phyloP scores from a whole-genome alignment of 805 yeast genomes.

The Barnettozyma vustinii region DNA sequence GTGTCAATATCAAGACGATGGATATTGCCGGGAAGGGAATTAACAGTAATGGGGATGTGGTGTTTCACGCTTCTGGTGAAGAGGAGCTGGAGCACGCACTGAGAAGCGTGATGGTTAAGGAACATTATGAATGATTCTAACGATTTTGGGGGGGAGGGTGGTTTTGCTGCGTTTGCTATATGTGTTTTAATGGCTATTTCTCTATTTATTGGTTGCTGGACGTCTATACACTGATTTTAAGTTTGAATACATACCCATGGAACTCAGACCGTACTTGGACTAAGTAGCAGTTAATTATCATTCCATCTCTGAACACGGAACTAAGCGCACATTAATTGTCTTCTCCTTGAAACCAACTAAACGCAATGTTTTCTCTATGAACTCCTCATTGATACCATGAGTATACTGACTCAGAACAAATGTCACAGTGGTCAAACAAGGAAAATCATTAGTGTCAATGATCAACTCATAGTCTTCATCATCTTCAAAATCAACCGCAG shows the following conservation, averaged over 20 bases:
- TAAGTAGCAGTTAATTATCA: background rate
- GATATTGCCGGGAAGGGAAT: background rate
- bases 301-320: background rate
- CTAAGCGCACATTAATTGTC: background rate
- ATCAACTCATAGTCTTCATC: background rate
- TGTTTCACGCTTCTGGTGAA: slow-evolving; percentile 2
- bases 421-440: background rate
- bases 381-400: background rate
- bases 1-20: background rate
- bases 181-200: too few relatives aligned
- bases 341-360: background rate
- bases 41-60: slow-evolving; percentile 1
- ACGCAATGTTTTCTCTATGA: background rate
- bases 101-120: slow-evolving; percentile 2
- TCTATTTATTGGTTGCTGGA: background rate
- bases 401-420: background rate
- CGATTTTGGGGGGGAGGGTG: background rate
- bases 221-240: background rate
- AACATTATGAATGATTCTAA: background rate
- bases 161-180: background rate
- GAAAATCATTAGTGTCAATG: background rate
- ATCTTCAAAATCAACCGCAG: background rate
- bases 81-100: slow-evolving; percentile 3
- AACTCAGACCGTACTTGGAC: background rate
- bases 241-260: background rate